Base-by-base conservation (phyloP, 2,329 filamentous ascomycete species). In the Claviceps purpurea region DNA sequence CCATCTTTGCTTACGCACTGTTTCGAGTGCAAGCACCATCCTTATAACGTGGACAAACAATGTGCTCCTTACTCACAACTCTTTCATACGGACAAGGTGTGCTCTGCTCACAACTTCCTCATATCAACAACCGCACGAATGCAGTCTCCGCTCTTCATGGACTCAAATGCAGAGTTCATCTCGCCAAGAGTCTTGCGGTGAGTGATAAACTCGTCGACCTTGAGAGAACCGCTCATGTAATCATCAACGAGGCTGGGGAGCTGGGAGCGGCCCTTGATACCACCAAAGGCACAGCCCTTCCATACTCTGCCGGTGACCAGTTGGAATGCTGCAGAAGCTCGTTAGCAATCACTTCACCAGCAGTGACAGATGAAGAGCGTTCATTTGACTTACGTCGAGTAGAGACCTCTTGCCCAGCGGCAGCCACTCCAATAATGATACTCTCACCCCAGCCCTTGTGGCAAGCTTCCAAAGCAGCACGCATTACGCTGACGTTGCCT, bases 361-460 rank as follows among this genome's bases (percentile, higher is more conserved):
- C 11, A 18, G 34, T 42, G n/a, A 49, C 18, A 18, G 18, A 4
- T 11, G 8, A 20, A 16, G n/a, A 41, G 18, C 1, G 20, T 14
- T 6, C 3, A 14, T 20, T 24, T 14, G 47, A 82, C 88, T 78
- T 76, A 95, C 89, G 90, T 69, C 91, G 79, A 50, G 91, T 97
- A 58, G 84, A 77, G 61, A 97, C 97, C 74, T 97, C 91, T 73
- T 96, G 90, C 50, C 91, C 91, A 54, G 91, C 91, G 60, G 91
- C 91, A 56, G 91, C 91, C 58, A 98, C 93, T 70, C 93, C 93
- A 64, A 98, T 98, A 69, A 98, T 82, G 70, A 98, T 95, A 67
- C 87, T 94, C 78, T 96, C 82, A 63, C 93, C 93, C 93, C 93
- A 98, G 48, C 93, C 93, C 81, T 98, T 98, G 78, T 98, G 93